A percentile compares a stretch with the other conserved stretches of the same genome.
Evolutionary conservation across 2,329 filamentous ascomycete genomes (phyloP).

Genomic region (Ceratocystis variospora): DNA sequence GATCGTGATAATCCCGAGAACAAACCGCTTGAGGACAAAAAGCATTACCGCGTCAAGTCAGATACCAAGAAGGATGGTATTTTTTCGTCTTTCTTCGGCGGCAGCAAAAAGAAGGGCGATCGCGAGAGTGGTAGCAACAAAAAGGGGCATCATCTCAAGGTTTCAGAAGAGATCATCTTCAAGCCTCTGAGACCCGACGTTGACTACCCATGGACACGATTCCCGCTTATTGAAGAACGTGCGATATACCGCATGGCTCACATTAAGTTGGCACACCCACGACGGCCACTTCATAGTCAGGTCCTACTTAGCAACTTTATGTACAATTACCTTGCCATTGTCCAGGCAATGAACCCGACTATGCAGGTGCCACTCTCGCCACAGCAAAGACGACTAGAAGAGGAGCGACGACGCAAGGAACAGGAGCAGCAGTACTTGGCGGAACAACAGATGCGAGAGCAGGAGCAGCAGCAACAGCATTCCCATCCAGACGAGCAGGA

Average conservation of each 20-base stretch:
- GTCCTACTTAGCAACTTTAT: slow-evolving; percentile 98
- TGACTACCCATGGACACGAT: slow-evolving; percentile 92
- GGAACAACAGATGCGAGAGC: slow-evolving; percentile 33
- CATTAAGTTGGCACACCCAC: slow-evolving; percentile 95
- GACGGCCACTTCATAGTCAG: slow-evolving; percentile 81
- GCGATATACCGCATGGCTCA: slow-evolving; percentile 98
- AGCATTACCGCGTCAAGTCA: slow-evolving; percentile 66
- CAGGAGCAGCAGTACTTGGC: slow-evolving; percentile 37
- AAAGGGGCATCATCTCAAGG: slow-evolving; percentile 57
- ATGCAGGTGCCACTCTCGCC: slow-evolving; percentile 79
- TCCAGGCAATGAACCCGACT: slow-evolving; percentile 96
- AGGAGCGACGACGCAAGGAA: slow-evolving; percentile 38
- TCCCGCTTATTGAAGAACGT: slow-evolving; percentile 86
- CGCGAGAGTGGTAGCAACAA: slow-evolving; percentile 51
- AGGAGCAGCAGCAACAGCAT: slow-evolving; percentile 29
- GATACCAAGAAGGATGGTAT: slow-evolving; percentile 80
- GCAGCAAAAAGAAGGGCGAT: slow-evolving; percentile 74
- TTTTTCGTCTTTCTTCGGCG: slow-evolving; percentile 88
- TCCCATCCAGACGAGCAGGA: slow-evolving; percentile 28
- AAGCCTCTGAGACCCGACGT: slow-evolving; percentile 69
- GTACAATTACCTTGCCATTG: slow-evolving; percentile 97
- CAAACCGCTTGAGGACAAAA: slow-evolving; percentile 70
- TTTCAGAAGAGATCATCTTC: slow-evolving; percentile 65
- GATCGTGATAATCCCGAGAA: slow-evolving; percentile 61
- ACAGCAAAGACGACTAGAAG: slow-evolving; percentile 51